These are phyloP conservation scores for Alternaria conjuncta DNA, from an alignment of 2,329 filamentous ascomycete species.

Conservation along the genomic window DNA sequence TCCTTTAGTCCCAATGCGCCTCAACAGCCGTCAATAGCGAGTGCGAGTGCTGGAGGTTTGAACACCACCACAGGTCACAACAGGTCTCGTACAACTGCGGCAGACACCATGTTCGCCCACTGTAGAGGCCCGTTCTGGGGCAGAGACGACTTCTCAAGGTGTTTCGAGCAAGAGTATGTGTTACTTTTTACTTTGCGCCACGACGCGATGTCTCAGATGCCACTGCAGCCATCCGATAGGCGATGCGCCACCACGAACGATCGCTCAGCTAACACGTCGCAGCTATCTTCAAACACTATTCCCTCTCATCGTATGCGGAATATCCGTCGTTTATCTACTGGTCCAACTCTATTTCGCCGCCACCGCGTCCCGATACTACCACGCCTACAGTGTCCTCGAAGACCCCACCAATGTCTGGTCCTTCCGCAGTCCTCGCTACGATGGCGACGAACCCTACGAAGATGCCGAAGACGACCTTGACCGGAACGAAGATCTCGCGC, in stretches of 20 bases:
- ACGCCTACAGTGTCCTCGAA: slow-evolving; percentile 65
- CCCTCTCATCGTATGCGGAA: slow-evolving; percentile 71
- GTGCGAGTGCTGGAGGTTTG: slow-evolving; percentile 24
- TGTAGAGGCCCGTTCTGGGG: slow-evolving; percentile 66
- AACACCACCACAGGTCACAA: slow-evolving; percentile 16
- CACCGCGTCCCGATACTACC: slow-evolving; percentile 55
- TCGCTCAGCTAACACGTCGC: slow-evolving; percentile 13
- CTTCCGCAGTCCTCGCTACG: slow-evolving; percentile 34
- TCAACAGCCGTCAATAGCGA: slow-evolving; percentile 22
- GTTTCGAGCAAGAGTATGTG: slow-evolving; percentile 71
- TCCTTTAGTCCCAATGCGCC: slow-evolving; percentile 20
- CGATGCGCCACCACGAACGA: slow-evolving; percentile 1
- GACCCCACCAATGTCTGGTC: slow-evolving; percentile 52
- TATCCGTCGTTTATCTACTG: slow-evolving; percentile 73
- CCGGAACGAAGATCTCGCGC: slow-evolving; percentile 61
- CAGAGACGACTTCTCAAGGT: slow-evolving; percentile 66
- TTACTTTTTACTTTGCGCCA: slow-evolving; percentile 1
- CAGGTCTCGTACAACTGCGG: slow-evolving; percentile 14
- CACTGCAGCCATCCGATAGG: background rate
- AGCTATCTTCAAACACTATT: slow-evolving; percentile 83
- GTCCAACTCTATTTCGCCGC: slow-evolving; percentile 63
- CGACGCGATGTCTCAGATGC: background rate
- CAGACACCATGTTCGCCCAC: slow-evolving; percentile 58
- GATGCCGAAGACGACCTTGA: slow-evolving; percentile 66
- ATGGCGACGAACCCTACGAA: slow-evolving; percentile 50